Conservation (phyloP, 805 yeast species). For the Ogataea siamensis region DNA sequence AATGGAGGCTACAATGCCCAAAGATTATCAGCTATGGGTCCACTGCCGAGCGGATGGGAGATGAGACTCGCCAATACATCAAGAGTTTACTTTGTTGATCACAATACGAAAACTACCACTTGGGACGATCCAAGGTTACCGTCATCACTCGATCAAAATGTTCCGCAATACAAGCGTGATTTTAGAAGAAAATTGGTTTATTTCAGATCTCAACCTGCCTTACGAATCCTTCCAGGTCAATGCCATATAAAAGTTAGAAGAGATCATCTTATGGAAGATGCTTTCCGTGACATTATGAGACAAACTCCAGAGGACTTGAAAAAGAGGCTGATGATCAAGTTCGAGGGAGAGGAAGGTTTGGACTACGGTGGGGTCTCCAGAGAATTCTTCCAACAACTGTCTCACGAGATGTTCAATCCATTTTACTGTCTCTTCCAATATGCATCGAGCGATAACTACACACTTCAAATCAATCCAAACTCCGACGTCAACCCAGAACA, state of each 20-base stretch:
- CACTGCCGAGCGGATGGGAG: constrained; percentile 99
- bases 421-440: constrained; percentile 96
- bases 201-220: constrained; percentile 97
- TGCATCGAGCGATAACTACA: constrained; percentile 96
- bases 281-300: constrained; percentile 97
- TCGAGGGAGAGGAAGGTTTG: constrained; percentile 98
- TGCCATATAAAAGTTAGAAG: constrained; percentile 98
- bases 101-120: constrained; percentile 97
- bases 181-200: constrained; percentile 96
- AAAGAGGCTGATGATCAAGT: constrained; percentile 95
- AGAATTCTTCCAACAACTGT: constrained; percentile 92
- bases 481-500: constrained; percentile 97
- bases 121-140: constrained; percentile 99
- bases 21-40: constrained; percentile 96
- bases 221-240: constrained; percentile 96
- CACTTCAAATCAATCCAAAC: constrained; percentile 96
- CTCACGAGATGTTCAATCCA: constrained; percentile 99
- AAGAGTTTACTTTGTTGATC: constrained; percentile 97
- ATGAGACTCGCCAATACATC: constrained; percentile 99
- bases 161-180: constrained; percentile 98
- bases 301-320: constrained; percentile 98
- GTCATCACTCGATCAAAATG: constrained; percentile 94
- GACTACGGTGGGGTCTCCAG: constrained; percentile 99
- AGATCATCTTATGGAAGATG: constrained; percentile 94
- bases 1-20: constrained; percentile 93